Evolutionary conservation across 2,329 filamentous ascomycete genomes (phyloP).

Genomic region (Colletotrichum phormii): DNA sequence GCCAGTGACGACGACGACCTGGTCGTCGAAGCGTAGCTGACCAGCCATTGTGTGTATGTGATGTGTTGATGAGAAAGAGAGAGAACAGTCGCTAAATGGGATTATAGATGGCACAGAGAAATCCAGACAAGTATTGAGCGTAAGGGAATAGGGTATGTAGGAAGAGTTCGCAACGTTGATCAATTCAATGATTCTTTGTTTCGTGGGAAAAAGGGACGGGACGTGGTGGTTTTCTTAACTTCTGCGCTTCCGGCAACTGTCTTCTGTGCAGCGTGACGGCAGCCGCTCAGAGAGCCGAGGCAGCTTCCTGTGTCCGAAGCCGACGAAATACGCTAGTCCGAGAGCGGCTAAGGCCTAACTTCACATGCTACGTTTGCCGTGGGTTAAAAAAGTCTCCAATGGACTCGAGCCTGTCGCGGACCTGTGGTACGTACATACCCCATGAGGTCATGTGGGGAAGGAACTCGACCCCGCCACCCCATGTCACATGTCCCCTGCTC

Average conservation of each 20-base stretch:
- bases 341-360: conserved; percentile 10
- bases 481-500: conserved; percentile 27
- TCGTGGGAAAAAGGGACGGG: not conserved
- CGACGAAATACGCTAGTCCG: conserved; percentile 33
- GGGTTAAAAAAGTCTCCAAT: conserved; percentile 5
- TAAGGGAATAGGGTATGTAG: not conserved
- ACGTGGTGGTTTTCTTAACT: conserved; percentile 26
- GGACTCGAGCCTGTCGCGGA: not conserved
- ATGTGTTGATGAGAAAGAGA: not conserved
- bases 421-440: no score
- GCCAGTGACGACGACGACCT: conserved; percentile 86
- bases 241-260: conserved; percentile 29
- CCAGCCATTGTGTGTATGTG: conserved; percentile 66
- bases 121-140: not conserved
- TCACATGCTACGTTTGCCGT: conserved; percentile 32
- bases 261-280: conserved; percentile 22
- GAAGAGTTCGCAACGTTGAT: not conserved
- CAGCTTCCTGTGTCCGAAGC: conserved; percentile 35
- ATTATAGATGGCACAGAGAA: not conserved
- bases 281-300: conserved; percentile 37
- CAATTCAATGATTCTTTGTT: not conserved
- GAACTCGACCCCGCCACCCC: not conserved
- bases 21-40: conserved; percentile 84
- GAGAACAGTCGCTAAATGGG: conserved; percentile 12
- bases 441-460: conserved; percentile 36